Conservation (phyloP, 1,139 yeast genomes). For the Taiozyma sp. region DNA sequence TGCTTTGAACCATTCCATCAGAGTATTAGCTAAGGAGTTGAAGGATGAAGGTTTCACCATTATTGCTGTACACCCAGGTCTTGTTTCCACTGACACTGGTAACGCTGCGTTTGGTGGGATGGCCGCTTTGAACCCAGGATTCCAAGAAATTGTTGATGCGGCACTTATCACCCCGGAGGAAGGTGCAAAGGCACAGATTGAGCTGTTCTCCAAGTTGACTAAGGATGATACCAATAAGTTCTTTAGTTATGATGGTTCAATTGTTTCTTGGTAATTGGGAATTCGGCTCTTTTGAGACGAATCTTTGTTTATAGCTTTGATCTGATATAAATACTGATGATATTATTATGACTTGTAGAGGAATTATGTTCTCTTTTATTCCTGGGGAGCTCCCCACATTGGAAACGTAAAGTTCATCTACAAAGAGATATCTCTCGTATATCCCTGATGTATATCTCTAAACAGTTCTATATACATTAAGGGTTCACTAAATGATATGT, state of each 20-base stretch:
- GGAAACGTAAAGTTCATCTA: no score
- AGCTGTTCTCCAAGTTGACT: conserved; percentile 1
- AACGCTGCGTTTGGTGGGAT: not conserved
- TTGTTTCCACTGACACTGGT: conserved; percentile 6
- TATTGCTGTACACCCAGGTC: conserved; percentile 6
- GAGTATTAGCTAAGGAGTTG: not conserved
- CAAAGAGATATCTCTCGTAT: no score
- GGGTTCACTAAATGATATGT: no score
- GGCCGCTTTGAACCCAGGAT: not conserved
- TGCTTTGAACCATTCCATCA: not conserved
- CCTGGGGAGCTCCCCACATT: no score
- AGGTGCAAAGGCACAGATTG: conserved; percentile 6
- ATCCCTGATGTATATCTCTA: no score
- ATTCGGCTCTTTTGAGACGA: no score
- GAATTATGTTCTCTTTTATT: no score
- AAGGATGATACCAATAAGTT: conserved; percentile 14
- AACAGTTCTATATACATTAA: no score
- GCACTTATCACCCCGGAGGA: not conserved
- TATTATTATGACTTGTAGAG: no score
- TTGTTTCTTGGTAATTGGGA: not conserved
- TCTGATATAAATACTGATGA: no score
- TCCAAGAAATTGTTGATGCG: not conserved
- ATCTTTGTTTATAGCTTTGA: no score
- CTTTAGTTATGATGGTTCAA: conserved; percentile 11
- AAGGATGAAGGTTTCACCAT: not conserved